Conservation (phyloP, 2,329 filamentous ascomycete species). For the Ceratocystis smalleyi region DNA sequence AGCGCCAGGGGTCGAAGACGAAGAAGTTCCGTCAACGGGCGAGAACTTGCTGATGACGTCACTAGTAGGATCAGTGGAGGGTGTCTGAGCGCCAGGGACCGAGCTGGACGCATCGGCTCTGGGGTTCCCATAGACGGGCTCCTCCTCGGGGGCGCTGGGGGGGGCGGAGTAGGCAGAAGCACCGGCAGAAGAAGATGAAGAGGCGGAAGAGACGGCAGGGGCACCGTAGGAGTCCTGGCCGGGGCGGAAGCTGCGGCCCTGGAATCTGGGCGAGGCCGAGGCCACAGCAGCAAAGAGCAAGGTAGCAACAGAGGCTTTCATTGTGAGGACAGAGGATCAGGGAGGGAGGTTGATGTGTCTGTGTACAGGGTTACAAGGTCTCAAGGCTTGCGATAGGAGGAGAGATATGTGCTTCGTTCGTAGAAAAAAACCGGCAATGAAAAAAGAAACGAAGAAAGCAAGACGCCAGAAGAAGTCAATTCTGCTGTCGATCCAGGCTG, state of each 20-base stretch:
- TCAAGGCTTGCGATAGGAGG: conserved; percentile 12
- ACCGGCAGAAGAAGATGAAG: background rate
- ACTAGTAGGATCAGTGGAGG: background rate
- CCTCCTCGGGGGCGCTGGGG: background rate
- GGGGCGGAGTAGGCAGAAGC: background rate
- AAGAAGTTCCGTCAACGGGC: conserved; percentile 1
- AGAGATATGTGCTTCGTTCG: conserved; percentile 9
- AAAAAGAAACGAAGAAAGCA: conserved; percentile 14
- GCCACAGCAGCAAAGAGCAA: conserved; percentile 14
- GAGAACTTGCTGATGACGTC: background rate
- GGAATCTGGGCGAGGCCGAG: conserved; percentile 13
- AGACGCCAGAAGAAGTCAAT: conserved; percentile 14
- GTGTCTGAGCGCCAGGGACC: background rate
- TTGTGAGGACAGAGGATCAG: conserved; percentile 8
- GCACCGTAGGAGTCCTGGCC: background rate
- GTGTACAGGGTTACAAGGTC: background rate
- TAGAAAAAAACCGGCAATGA: background rate
- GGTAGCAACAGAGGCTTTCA: conserved; percentile 16
- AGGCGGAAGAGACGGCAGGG: background rate
- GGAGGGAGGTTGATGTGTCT: background rate
- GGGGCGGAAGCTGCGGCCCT: conserved; percentile 13
- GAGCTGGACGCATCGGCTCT: background rate
- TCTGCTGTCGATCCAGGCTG: background rate
- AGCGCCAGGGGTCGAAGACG: background rate
- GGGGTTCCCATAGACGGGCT: background rate